phyloP scores from a whole-genome alignment of 2,329 filamentous ascomycete genomes.

The Dactylella cylindrospora region DNA sequence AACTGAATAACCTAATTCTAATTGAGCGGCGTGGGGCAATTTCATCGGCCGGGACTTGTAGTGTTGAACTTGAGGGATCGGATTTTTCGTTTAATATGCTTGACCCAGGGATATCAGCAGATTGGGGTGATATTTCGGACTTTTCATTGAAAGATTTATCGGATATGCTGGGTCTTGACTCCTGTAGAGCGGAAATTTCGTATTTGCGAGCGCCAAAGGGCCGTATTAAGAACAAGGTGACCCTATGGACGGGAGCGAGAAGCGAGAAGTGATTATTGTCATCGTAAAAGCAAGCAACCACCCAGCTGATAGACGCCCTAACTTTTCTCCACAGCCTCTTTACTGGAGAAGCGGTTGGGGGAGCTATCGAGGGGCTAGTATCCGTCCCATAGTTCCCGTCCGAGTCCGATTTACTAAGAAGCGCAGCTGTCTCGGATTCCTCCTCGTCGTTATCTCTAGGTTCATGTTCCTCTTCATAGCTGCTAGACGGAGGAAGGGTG shows the following conservation, averaged over 20 bases:
- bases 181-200: constrained; percentile 22
- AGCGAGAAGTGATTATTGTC: constrained; percentile 76
- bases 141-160: constrained; percentile 6
- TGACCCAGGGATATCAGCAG: constrained; percentile 34
- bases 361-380: constrained; percentile 8
- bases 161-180: not conserved
- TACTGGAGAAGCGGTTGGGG: constrained; percentile 3
- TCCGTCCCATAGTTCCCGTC: not conserved
- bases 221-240: constrained; percentile 61
- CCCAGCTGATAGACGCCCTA: constrained; percentile 59
- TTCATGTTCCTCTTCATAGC: constrained; percentile 45
- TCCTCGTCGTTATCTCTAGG: constrained; percentile 53
- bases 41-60: constrained; percentile 53
- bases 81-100: constrained; percentile 33
- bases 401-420: constrained; percentile 47
- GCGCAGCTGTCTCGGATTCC: constrained; percentile 50
- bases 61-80: constrained; percentile 8
- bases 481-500: constrained; percentile 44
- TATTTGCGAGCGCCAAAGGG: constrained; percentile 48
- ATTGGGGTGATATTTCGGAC: constrained; percentile 49
- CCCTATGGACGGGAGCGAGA: constrained; percentile 65
- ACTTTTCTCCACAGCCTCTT: constrained; percentile 39
- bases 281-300: constrained; percentile 81
- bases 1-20: constrained; percentile 81
- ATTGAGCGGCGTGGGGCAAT: constrained; percentile 75